Base-by-base conservation (phyloP, 768 basidiomycete genomes). In the Coprinopsis marcescibilis region DNA sequence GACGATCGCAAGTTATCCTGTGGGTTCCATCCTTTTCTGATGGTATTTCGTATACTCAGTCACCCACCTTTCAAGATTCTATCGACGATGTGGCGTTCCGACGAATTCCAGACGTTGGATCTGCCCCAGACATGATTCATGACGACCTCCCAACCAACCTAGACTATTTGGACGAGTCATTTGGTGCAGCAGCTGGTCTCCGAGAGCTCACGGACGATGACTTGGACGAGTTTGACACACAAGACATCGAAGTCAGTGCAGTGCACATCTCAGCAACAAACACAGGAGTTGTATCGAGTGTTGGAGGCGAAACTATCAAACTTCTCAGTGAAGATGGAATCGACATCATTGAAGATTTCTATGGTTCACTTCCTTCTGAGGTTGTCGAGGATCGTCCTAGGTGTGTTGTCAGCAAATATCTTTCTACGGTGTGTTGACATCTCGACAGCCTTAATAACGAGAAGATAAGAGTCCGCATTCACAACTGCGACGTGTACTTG, bases 111-210 rank as follows among this genome's bases (percentile, higher is more conserved):
- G 84, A 90, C 53, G 70, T 95, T 33, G 85, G 86, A 17, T 76
- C 80, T 8, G 76, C 81, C 7, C 83, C 89, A 12, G 95, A 97
- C 63, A 82, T 96, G 81, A 84, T 98, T 47, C 70, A 73, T 25
- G 95, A 98, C 56, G 93, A 98, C 60, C 69, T 98, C 7, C 95
- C 95, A 0, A 85, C 75, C 17, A 95, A 98, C 61, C 66, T 73
- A 38, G 89, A 93, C 58, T 98, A 94, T 57, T 71, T 98, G 37
- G 89, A 92, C 53, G 79, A 77, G 43, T 85, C 88, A 2, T 89
- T 89, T 52, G 83, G 85, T 32, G 68, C 86, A 19, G 82, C 88
- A 14, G 85, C 81, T 3, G 89, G 89, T 12, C 66, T 90, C 14
- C 75, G 80, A 42, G 85, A 81, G 58, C 71, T 86, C 42, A 71